Evolutionary conservation across 2,329 filamentous ascomycete species (phyloP).

Genomic region (Proliferodiscus dingleyae): DNA sequence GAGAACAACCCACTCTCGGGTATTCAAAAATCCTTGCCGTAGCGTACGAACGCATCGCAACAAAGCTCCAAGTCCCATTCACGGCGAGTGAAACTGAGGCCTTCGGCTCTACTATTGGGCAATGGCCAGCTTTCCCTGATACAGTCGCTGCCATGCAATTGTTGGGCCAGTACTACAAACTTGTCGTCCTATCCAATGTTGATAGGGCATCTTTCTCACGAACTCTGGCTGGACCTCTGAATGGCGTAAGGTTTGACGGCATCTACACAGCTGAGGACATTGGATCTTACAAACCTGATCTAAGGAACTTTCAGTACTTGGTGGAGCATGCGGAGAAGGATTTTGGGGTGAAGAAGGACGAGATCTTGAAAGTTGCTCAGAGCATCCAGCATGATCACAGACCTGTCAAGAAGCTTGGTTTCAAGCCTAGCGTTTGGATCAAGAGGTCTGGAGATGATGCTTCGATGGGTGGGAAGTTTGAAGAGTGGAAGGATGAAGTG

Average conservation of each 20-base stretch:
- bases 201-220: conserved; percentile 46
- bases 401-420: conserved; percentile 41
- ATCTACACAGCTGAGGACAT: conserved; percentile 67
- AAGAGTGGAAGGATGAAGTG: conserved; percentile 2
- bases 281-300: conserved; percentile 65
- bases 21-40: conserved; percentile 47
- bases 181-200: conserved; percentile 54
- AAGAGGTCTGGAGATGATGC: conserved; percentile 6
- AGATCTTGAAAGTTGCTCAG: conserved; percentile 63
- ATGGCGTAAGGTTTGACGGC: conserved; percentile 50
- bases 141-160: conserved; percentile 41
- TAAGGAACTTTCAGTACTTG: conserved; percentile 62
- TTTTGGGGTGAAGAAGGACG: conserved; percentile 50
- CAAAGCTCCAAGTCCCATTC: conserved; percentile 23
- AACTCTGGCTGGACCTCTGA: conserved; percentile 42
- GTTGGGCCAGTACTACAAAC: conserved; percentile 42
- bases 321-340: conserved; percentile 46
- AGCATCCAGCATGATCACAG: conserved; percentile 67
- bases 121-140: conserved; percentile 46
- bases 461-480: conserved; percentile 7
- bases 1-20: conserved; percentile 42
- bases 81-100: conserved; percentile 28
- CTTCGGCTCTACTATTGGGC: conserved; percentile 40
- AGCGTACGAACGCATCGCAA: conserved; percentile 33
- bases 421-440: conserved; percentile 8